Base-by-base conservation (phyloP, 2,329 filamentous ascomycete genomes). In the Sphaceloma murrayae region DNA sequence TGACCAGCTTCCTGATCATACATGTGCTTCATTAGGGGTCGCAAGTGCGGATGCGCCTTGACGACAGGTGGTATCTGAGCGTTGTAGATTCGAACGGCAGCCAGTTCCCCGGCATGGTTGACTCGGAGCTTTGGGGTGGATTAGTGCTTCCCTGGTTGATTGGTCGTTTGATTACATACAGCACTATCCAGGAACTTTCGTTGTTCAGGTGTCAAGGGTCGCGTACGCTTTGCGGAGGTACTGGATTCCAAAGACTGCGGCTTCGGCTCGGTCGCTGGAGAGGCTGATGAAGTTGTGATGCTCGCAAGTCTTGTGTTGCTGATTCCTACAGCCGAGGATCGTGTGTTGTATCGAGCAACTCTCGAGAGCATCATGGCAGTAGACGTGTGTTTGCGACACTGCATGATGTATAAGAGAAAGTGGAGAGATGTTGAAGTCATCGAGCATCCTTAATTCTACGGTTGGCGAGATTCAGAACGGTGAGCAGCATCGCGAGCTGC, bases 101-200 rank as follows among this genome's bases (percentile, higher is more conserved):
- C 91, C n/a, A 98, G 77, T 66, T 98, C 91, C 59, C 91, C 91
- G 17, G 91, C 87, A 67, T 98, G 91, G 64, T 98, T 96, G 46
- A 98, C 91, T 50, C 91, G 86, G 21, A 96, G 78, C 77, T 82
- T n/a, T n/a, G n/a, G n/a, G n/a, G n/a, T n/a, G n/a, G 54, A 8
- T 40, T 4, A 21, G 4, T 34, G 6, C 16, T 11, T 46, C 34
- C 29, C 47, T 32, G 29, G 22, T 38, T 24, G 26, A 18, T 7
- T 11, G 6, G 24, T 7, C 7, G 24, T 7, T 16, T 11, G 4
- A 13, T 26, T 13, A 17, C 72, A 52, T 67, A 80, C 77, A 11
- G 85, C 85, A 19, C 80, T 76, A 47, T 83, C 80, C 38, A 93
- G 77, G 56, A 82, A 93, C 46, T 81, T 73, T 47, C 77, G 74